phyloP scores from a whole-genome alignment of 2,329 filamentous ascomycete species.

The Pseudocercospora musae region DNA sequence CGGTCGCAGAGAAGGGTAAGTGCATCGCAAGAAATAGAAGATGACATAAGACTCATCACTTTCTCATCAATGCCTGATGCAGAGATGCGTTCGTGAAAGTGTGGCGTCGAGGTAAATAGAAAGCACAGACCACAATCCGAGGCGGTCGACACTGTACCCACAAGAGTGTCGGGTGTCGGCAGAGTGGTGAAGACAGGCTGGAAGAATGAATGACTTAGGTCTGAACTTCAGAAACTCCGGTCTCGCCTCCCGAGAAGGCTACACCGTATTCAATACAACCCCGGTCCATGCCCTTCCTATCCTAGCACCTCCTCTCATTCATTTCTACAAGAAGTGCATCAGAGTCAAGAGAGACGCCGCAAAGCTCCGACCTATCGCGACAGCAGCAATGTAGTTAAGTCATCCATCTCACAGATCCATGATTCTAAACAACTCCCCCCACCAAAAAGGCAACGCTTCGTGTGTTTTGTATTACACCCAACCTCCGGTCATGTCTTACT shows the following conservation, averaged over 20 bases:
- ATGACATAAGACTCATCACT: no score
- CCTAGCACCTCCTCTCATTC: background rate
- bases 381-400: background rate
- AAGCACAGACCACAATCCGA: no score
- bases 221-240: background rate
- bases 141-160: no score
- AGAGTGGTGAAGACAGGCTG: no score
- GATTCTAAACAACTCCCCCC: background rate
- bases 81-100: no score
- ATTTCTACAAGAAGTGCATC: background rate
- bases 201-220: no score
- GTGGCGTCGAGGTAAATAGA: no score
- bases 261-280: background rate
- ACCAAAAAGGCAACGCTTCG: background rate
- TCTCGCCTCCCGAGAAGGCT: background rate
- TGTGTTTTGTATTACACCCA: background rate
- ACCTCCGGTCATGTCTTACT: background rate
- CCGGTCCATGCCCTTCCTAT: background rate
- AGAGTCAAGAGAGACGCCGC: background rate
- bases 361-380: background rate
- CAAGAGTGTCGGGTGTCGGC: no score
- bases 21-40: no score
- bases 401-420: background rate
- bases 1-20: no score
- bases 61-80: no score